These are phyloP conservation scores for Pyrrhoderma lamaoense DNA, from an alignment of 1,284 basidiomycete genomes.

Conservation along the genomic window DNA sequence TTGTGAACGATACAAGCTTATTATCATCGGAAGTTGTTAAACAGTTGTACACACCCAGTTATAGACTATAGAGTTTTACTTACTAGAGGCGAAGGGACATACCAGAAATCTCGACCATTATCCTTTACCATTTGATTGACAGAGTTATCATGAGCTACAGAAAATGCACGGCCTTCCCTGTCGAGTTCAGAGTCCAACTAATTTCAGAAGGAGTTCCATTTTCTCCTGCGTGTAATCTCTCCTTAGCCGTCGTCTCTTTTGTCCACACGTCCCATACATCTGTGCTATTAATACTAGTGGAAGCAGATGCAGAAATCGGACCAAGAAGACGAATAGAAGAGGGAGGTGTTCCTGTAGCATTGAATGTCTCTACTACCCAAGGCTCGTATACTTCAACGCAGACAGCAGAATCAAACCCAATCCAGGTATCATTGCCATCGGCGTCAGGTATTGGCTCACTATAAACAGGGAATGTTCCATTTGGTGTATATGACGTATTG, in stretches of 20 bases:
- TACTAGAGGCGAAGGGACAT: slow-evolving; percentile 36
- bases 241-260: background rate
- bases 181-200: slow-evolving; percentile 5
- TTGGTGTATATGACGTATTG: slow-evolving; percentile 8
- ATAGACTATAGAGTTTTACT: background rate
- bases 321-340: slow-evolving; percentile 1
- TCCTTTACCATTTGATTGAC: slow-evolving; percentile 8
- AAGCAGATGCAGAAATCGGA: too few relatives aligned
- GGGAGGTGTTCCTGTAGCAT: slow-evolving; percentile 3
- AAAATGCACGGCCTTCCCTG: slow-evolving; percentile 3
- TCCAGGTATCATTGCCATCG: background rate
- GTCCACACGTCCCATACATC: background rate
- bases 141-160: slow-evolving; percentile 9
- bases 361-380: slow-evolving; percentile 9
- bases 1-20: slow-evolving; percentile 33
- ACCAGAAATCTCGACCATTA: slow-evolving; percentile 27
- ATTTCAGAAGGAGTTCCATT: background rate
- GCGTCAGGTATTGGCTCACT: background rate
- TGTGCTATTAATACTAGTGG: background rate
- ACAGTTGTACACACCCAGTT: background rate
- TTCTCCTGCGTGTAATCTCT: background rate
- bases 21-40: background rate
- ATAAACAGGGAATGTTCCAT: slow-evolving; percentile 6
- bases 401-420: slow-evolving; percentile 9
- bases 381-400: slow-evolving; percentile 12